Conservation (phyloP, 1,139 yeast genomes). For the Hanseniaspora gamundiae region DNA sequence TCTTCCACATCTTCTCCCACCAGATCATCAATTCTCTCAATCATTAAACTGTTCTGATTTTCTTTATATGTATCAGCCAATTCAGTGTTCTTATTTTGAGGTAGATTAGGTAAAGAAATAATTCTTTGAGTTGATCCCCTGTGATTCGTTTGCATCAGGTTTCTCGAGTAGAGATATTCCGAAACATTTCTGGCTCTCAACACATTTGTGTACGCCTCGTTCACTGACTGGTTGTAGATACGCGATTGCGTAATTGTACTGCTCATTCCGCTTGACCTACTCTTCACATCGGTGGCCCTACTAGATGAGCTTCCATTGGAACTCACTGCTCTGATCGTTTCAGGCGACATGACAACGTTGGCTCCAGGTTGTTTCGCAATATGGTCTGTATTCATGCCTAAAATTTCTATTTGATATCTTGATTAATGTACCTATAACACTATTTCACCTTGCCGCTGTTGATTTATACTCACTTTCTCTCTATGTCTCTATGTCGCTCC, state of each 20-base stretch:
- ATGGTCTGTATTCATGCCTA: too few relatives aligned
- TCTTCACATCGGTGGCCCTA: background rate
- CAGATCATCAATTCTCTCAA: conserved; percentile 4
- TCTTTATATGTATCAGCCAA: background rate
- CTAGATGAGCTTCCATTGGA: background rate
- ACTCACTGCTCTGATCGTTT: too few relatives aligned
- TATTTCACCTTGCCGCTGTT: background rate
- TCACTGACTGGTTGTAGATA: background rate
- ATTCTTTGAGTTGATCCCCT: too few relatives aligned
- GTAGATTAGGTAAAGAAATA: background rate
- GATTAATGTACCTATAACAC: too few relatives aligned
- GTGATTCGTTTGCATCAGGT: too few relatives aligned
- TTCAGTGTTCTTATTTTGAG: background rate
- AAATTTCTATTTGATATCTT: too few relatives aligned
- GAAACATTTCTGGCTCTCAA: background rate
- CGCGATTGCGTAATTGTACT: background rate
- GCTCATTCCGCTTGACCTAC: background rate
- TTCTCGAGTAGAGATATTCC: background rate
- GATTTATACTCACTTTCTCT: background rate
- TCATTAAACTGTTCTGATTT: background rate
- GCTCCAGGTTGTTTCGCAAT: too few relatives aligned
- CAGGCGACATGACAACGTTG: background rate
- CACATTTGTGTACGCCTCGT: background rate
- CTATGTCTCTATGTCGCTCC: too few relatives aligned
- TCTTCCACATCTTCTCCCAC: too few relatives aligned